These are phyloP conservation scores for Blastocystis sp. DNA, from an alignment of 352 stramenopile genomes.

Conservation along the genomic window DNA sequence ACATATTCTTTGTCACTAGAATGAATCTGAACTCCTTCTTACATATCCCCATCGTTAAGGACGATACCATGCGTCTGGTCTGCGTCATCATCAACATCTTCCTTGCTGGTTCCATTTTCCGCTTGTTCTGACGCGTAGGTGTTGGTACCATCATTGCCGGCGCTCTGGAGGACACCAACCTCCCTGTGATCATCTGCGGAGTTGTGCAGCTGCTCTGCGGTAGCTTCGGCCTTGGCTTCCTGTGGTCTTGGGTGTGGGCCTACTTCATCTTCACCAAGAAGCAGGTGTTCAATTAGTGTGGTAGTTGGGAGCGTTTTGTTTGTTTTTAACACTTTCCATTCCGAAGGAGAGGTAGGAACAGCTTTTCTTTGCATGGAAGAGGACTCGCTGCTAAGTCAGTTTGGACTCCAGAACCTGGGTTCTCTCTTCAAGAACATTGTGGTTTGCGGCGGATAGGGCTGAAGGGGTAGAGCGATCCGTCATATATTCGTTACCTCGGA, in stretches of 20 bases:
- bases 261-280: slow-evolving; percentile 45
- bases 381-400: not conserved
- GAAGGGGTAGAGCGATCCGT: slow-evolving; percentile 23
- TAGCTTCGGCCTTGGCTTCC: slow-evolving; percentile 12
- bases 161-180: not conserved
- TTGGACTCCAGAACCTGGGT: slow-evolving; percentile 1
- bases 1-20: not conserved
- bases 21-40: slow-evolving; percentile 35
- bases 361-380: not conserved
- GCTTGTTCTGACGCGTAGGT: not conserved
- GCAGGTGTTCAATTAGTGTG: slow-evolving; percentile 27
- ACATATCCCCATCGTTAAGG: slow-evolving; percentile 57
- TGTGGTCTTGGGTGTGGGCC: slow-evolving; percentile 55
- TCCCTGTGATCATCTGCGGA: slow-evolving; percentile 33
- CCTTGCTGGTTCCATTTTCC: slow-evolving; percentile 2
- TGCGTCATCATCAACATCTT: slow-evolving; percentile 61
- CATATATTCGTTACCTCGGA: slow-evolving; percentile 11
- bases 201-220: slow-evolving; percentile 9
- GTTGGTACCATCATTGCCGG: slow-evolving; percentile 57
- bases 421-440: slow-evolving; percentile 29
- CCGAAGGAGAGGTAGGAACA: not conserved
- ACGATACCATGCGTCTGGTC: slow-evolving; percentile 57
- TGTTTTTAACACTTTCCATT: not conserved
- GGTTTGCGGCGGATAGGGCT: not conserved
- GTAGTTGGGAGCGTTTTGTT: not conserved